Evolutionary conservation across 1,139 yeast species (phyloP).

Genomic region (Pichia terricola): DNA sequence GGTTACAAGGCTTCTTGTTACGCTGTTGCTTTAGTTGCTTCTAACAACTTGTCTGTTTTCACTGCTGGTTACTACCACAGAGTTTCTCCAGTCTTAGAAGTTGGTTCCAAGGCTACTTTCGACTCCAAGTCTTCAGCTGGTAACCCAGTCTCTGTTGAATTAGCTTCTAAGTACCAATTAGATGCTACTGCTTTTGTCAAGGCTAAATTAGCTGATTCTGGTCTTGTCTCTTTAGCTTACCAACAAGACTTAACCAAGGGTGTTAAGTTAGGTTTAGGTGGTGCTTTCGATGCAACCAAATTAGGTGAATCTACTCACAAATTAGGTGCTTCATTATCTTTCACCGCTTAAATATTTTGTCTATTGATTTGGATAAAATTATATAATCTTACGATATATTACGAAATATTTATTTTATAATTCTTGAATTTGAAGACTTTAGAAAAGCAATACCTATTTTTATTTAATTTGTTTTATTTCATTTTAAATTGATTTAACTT

Average conservation of each 20-base stretch:
- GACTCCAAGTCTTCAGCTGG: conserved; percentile 70
- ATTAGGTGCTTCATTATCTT: conserved; percentile 90
- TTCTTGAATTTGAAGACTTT: no score
- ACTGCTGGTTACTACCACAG: conserved; percentile 97
- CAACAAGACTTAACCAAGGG: conserved; percentile 95
- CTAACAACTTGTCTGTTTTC: conserved; percentile 83
- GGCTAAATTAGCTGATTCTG: conserved; percentile 96
- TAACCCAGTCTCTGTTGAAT: conserved; percentile 72
- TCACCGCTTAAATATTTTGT: conserved; percentile 24
- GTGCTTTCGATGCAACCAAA: conserved; percentile 93
- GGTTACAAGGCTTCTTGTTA: conserved; percentile 89
- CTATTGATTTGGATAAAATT: no score
- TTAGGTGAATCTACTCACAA: conserved; percentile 97
- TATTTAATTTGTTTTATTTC: no score
- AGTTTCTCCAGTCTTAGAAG: conserved; percentile 85
- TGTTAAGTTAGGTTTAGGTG: conserved; percentile 95
- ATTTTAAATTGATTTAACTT: not conserved
- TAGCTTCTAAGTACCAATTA: conserved; percentile 89
- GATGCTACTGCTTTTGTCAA: conserved; percentile 84
- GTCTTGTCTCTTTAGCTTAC: conserved; percentile 90
- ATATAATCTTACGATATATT: no score
- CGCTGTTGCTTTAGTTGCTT: conserved; percentile 81
- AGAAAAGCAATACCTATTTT: not conserved
- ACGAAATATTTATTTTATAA: no score
- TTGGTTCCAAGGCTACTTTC: conserved; percentile 97